phyloP scores from a whole-genome alignment of 164 flowering plant species.

The Chimonanthus salicifolius region DNA sequence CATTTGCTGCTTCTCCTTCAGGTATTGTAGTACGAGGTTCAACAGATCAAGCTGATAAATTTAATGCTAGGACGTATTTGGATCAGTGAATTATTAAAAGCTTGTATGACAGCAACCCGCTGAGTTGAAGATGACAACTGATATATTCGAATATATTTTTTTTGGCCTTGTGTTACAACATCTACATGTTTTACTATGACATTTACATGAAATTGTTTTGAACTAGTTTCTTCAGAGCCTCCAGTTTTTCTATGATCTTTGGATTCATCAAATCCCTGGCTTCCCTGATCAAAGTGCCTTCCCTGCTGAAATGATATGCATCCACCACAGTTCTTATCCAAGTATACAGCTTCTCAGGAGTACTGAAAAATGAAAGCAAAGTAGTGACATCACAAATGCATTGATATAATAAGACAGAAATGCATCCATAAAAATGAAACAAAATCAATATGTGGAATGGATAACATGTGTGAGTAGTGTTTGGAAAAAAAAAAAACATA shows the following conservation, averaged over 20 bases:
- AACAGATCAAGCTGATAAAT: no score
- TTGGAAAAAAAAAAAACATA: conserved; percentile 27
- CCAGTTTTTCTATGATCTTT: conserved; percentile 37
- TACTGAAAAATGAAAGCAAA: conserved; percentile 31
- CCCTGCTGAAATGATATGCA: conserved; percentile 56
- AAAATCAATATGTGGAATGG: neutral
- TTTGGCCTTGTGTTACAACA: neutral
- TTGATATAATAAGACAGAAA: neutral
- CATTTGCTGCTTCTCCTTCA: no score
- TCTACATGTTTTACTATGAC: neutral
- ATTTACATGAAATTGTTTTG: conserved; percentile 52
- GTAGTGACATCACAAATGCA: neutral
- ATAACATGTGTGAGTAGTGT: neutral
- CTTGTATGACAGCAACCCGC: neutral
- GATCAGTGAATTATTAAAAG: neutral
- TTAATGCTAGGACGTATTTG: no score
- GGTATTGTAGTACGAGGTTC: no score
- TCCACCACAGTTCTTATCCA: conserved; percentile 51
- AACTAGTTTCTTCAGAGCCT: conserved; percentile 44
- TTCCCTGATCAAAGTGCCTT: conserved; percentile 53
- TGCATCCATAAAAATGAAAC: neutral
- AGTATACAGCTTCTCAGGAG: conserved; percentile 60
- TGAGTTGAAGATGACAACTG: neutral
- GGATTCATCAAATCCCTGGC: conserved; percentile 67
- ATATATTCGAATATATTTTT: no score